Base-by-base conservation (phyloP, 495 filamentous ascomycete genomes). In the Tuber borchii region DNA sequence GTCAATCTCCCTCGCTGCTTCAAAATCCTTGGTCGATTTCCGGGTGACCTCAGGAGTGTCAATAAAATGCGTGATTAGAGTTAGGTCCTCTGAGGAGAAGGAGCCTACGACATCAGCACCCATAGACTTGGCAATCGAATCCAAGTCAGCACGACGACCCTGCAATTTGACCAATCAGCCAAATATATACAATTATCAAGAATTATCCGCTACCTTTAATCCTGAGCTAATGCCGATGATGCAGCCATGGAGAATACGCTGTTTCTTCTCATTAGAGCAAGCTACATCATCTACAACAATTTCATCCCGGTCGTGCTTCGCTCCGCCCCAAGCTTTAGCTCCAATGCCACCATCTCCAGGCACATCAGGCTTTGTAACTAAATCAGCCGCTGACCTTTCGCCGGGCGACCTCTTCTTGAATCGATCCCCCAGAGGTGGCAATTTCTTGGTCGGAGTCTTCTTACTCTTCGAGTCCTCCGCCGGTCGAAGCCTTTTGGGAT, bases 361-460 rank as follows among this genome's bases (percentile, higher is more conserved):
- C 56, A 43, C 73, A 71, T 65, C 72, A 75, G 73, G 78, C 78
- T 79, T 79, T 79, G 45, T 48, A 75, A 72, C 78, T 43, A 73
- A 71, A 79, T 79, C 78, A 79, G 78, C 77, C 71, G 70, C 77
- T 79, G 73, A 75, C 39, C 70, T 72, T 73, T 65, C 46, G 73
- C 48, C 78, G 72, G 77, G 61, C 45, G 73, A 68, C 70, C 22
- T 70, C 44, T 71, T 65, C 77, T 51, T 79, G 70, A 79, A 71
- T 56, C 77, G 74, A 74, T 79, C 77, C 40, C 78, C 70, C 34
- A 79, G 71, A 79, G 73, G 75, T 77, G 75, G 78, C 61, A 79
- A 51, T 34, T 79, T 79, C 78, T 79, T 77, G 73, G 76, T 71
- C 78, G 78, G 72, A 79, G 78, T 73, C 78, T 79, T 79, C 72